These are phyloP conservation scores for Tetrahymena thermophila DNA, from an alignment of 73 alveolate species.

Conservation along the genomic window DNA sequence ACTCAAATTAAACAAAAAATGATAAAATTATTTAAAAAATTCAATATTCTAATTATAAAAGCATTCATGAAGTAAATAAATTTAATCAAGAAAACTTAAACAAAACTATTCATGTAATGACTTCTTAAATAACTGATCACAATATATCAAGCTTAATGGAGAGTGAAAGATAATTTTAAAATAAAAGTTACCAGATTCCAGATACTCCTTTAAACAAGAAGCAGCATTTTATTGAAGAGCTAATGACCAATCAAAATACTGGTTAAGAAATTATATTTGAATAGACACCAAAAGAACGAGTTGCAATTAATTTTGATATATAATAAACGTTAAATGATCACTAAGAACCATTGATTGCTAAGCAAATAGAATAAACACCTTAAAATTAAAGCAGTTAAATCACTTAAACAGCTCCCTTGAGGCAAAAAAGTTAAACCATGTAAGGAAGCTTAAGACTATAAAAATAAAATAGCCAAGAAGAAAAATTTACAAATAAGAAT, in stretches of 20 bases:
- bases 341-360: neutral
- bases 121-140: neutral
- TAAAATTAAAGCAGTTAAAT: neutral
- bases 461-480: neutral
- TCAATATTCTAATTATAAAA: neutral
- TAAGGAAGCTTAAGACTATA: neutral
- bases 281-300: neutral
- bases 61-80: neutral
- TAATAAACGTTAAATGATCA: neutral
- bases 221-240: neutral
- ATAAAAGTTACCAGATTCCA: neutral
- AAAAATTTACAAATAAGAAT: neutral
- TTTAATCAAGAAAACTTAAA: neutral
- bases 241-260: neutral
- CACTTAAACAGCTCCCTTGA: neutral
- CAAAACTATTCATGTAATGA: neutral
- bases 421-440: neutral
- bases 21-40: neutral
- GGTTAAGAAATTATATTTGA: neutral
- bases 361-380: neutral
- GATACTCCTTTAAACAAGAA: neutral
- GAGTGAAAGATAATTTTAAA: neutral
- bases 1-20: neutral
- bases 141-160: no score
- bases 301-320: neutral